phyloP scores from a whole-genome alignment of 495 filamentous ascomycete genomes.

The Penicillium maclennaniae region DNA sequence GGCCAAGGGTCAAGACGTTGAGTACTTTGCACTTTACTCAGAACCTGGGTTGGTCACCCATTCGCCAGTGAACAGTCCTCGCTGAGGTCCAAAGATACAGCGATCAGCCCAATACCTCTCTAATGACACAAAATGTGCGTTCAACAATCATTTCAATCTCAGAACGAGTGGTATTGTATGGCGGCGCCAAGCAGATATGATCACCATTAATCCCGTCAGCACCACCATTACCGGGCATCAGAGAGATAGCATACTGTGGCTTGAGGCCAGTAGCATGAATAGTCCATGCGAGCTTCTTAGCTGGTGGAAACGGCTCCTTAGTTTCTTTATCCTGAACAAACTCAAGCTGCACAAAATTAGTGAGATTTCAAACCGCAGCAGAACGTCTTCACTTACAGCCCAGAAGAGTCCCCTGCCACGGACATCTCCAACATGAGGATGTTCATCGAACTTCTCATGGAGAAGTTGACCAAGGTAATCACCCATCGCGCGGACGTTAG shows the following conservation, averaged over 20 bases:
- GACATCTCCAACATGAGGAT: slow-evolving; percentile 50
- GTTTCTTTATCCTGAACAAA: slow-evolving; percentile 51
- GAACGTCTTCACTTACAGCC: slow-evolving; percentile 34
- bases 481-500: slow-evolving; percentile 46
- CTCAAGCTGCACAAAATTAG: slow-evolving; percentile 40
- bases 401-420: slow-evolving; percentile 51
- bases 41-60: too few relatives aligned
- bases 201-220: slow-evolving; percentile 65
- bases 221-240: slow-evolving; percentile 68
- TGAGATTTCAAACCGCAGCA: neutral
- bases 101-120: slow-evolving; percentile 25
- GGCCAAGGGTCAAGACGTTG: too few relatives aligned
- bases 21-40: too few relatives aligned
- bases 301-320: slow-evolving; percentile 47
- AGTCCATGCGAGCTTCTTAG: slow-evolving; percentile 32
- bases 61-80: too few relatives aligned
- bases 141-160: slow-evolving; percentile 59
- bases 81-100: too few relatives aligned
- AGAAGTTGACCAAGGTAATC: slow-evolving; percentile 36
- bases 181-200: slow-evolving; percentile 67
- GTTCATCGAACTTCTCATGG: slow-evolving; percentile 30
- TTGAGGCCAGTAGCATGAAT: slow-evolving; percentile 51
- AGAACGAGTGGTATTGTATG: slow-evolving; percentile 58
- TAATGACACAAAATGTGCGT: slow-evolving; percentile 27
- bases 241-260: slow-evolving; percentile 52